phyloP scores from a whole-genome alignment of 495 filamentous ascomycete species.

The Talaromyces borbonicus region DNA sequence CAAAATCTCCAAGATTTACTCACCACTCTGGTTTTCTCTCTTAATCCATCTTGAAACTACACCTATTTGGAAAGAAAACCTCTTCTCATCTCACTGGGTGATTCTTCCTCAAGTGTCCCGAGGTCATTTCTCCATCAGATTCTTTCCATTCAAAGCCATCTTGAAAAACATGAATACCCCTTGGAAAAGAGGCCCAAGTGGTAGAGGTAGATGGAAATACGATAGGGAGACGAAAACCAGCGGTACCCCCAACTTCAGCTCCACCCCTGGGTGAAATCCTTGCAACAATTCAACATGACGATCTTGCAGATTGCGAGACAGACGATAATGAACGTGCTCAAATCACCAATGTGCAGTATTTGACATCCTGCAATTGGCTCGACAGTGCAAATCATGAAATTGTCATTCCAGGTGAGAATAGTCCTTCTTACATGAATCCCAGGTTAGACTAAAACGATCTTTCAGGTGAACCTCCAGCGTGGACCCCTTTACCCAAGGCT shows the following conservation, averaged over 20 bases:
- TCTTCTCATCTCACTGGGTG: too few relatives aligned
- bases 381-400: slow-evolving; percentile 29
- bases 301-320: slow-evolving; percentile 10
- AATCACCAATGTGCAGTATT: slow-evolving; percentile 17
- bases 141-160: neutral
- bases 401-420: slow-evolving; percentile 40
- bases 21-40: too few relatives aligned
- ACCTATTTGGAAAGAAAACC: too few relatives aligned
- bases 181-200: slow-evolving; percentile 3
- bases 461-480: slow-evolving; percentile 35
- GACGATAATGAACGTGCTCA: neutral
- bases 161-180: neutral
- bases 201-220: neutral
- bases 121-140: neutral
- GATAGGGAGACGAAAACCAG: neutral
- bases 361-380: slow-evolving; percentile 49
- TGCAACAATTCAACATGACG: slow-evolving; percentile 11
- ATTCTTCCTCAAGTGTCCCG: neutral
- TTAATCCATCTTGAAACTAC: too few relatives aligned
- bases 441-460: slow-evolving; percentile 5
- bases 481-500: slow-evolving; percentile 40
- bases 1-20: too few relatives aligned
- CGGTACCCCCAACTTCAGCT: neutral
- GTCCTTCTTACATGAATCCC: slow-evolving; percentile 3
- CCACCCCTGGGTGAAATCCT: slow-evolving; percentile 17